A percentile compares a stretch with the other conserved stretches of the same genome.
Evolutionary conservation across 805 yeast genomes (phyloP).

Genomic region (Ogataea thermomethanolica): DNA sequence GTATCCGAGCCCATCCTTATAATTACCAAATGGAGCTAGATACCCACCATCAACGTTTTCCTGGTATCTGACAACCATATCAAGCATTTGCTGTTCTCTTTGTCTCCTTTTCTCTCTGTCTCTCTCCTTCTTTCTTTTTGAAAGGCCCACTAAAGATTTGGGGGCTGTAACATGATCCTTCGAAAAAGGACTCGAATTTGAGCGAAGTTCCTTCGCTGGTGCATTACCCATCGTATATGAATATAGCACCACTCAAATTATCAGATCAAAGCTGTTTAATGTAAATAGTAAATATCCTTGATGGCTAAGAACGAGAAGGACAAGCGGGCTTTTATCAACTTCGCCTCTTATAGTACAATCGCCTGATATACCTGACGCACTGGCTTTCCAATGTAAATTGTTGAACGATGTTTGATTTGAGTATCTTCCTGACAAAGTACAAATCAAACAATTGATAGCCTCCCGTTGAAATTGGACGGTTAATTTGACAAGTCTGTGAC

Average conservation of each 20-base stretch:
- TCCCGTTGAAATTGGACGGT: too few relatives aligned
- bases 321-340: too few relatives aligned
- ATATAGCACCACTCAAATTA: neutral
- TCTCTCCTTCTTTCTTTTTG: constrained; percentile 34
- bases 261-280: neutral
- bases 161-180: constrained; percentile 19
- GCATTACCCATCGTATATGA: constrained; percentile 24
- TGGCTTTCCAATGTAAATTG: too few relatives aligned
- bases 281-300: too few relatives aligned
- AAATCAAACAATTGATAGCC: too few relatives aligned
- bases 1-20: constrained; percentile 72
- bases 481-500: neutral
- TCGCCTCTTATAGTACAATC: too few relatives aligned
- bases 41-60: constrained; percentile 93
- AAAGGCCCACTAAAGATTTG: constrained; percentile 16
- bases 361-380: too few relatives aligned
- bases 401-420: too few relatives aligned
- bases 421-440: too few relatives aligned
- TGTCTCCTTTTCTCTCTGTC: constrained; percentile 53
- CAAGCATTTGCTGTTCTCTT: constrained; percentile 52
- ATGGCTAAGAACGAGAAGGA: too few relatives aligned
- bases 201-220: constrained; percentile 24
- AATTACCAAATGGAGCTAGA: constrained; percentile 88
- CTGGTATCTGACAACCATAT: constrained; percentile 54
- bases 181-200: constrained; percentile 18